Evolutionary conservation across 1,284 basidiomycete genomes (phyloP), one percentile per base, ranked within the genome.

Genomic region (Lignosus rhinocerotis): DNA sequence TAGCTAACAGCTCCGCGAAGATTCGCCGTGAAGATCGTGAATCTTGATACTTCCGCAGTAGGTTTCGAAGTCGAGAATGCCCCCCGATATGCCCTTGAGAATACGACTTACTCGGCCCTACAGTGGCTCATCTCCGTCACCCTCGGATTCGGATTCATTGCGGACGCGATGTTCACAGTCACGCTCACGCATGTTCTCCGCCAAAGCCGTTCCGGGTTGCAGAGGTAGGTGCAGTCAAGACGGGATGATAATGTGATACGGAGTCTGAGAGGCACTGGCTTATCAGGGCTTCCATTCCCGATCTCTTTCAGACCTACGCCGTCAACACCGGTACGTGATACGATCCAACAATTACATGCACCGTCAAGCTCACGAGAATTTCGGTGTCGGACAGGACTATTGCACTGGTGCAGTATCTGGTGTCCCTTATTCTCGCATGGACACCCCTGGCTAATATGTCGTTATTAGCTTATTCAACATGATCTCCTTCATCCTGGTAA

Each of bases 121-220:
- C 52, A 55, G 53, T 48, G 53, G 45, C 36, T 55, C n/a, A 39
- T 55, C 8, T 38, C 53, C 6, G n/a, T 25, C 9, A 25, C 53
- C 9, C 31, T 55, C 36, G 45, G 45, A n/a, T n/a, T 47, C 14
- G 53, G 45, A 6, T 48, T 42, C 30, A 36, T 47, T 7, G 53
- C 53, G 36, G 53, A 55, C 39, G 30, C 38, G 6, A 33, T 48
- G 45, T 55, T 55, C 46, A 48, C 46, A 10, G 38, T 41, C 7
- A 55, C 53, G 6, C 46, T 55, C 4, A 42, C 32, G 1, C 36
- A 41, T 2, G 53, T 55, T 17, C 14, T 55, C 2, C 33, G 44
- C 1, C 34, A 31, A n/a, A 55, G 53, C 25, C 53, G 53, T 17
- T 11, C 46, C 1, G 38, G 31, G 2, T 11, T 42, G 21, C 25